phyloP scores from a whole-genome alignment of 352 stramenopile genomes.

The Pythium vanterpoolii region DNA sequence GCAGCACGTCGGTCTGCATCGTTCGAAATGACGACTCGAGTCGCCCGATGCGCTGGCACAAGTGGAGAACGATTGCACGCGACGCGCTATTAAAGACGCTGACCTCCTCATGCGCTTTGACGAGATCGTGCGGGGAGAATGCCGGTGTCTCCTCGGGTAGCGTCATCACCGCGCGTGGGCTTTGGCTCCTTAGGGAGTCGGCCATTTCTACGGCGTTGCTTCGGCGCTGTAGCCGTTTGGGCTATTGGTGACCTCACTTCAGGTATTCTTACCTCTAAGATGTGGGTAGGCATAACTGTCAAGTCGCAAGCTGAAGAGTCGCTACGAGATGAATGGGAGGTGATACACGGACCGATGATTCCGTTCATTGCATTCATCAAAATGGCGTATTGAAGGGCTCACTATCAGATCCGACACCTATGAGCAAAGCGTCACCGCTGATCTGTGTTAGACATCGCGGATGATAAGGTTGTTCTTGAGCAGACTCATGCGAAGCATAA shows the following conservation, averaged over 20 bases:
- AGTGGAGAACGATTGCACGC: slow-evolving; percentile 54
- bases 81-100: slow-evolving; percentile 47
- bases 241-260: background rate
- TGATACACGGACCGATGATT: too few relatives aligned
- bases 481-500: slow-evolving; percentile 83
- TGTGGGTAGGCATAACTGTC: background rate
- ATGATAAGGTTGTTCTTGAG: slow-evolving; percentile 86
- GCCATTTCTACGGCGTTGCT: background rate
- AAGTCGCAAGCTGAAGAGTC: slow-evolving; percentile 2
- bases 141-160: background rate
- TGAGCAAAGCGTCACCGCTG: background rate
- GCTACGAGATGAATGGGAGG: background rate
- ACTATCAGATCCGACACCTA: background rate
- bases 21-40: slow-evolving; percentile 44
- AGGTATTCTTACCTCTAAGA: background rate
- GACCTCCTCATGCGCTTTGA: slow-evolving; percentile 50
- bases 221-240: background rate
- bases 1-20: slow-evolving; percentile 41
- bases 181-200: background rate
- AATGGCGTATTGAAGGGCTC: background rate
- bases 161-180: background rate
- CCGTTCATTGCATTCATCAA: background rate
- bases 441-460: slow-evolving; percentile 46
- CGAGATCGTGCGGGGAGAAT: slow-evolving; percentile 29
- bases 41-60: slow-evolving; percentile 53